phyloP scores from a whole-genome alignment of 768 basidiomycete species.

The Leccinum fibrillosum region DNA sequence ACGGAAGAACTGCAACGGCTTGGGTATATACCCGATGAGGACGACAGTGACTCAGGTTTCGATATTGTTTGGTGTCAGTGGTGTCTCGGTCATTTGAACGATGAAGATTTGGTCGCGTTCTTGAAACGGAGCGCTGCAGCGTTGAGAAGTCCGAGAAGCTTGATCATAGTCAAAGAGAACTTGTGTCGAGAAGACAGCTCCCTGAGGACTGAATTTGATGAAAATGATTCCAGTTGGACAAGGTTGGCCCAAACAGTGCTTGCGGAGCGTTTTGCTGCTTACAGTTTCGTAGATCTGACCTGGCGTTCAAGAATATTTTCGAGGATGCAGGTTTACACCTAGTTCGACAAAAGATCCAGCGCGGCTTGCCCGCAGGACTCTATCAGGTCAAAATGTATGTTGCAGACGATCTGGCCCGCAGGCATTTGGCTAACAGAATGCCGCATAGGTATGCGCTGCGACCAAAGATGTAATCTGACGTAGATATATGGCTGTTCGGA shows the following conservation, averaged over 20 bases:
- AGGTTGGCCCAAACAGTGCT: constrained; percentile 46
- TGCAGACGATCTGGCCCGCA: background rate
- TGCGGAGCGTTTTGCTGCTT: constrained; percentile 3
- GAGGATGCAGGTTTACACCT: constrained; percentile 67
- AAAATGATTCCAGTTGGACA: constrained; percentile 86
- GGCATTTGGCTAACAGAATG: constrained; percentile 7
- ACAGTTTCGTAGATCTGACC: constrained; percentile 61
- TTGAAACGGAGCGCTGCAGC: constrained; percentile 61
- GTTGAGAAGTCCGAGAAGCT: constrained; percentile 48
- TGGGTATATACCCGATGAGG: constrained; percentile 58
- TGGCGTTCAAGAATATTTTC: constrained; percentile 78
- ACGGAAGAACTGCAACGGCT: constrained; percentile 59
- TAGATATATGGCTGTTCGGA: background rate
- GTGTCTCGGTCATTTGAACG: constrained; percentile 87
- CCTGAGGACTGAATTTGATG: constrained; percentile 65
- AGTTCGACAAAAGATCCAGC: constrained; percentile 72
- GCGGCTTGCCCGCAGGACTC: constrained; percentile 77
- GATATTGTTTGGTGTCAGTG: constrained; percentile 97
- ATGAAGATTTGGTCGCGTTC: constrained; percentile 75
- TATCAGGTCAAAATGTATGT: constrained; percentile 85
- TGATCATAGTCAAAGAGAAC: constrained; percentile 94
- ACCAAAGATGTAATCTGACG: constrained; percentile 2
- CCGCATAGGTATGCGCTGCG: constrained; percentile 26
- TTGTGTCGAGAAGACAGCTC: constrained; percentile 61
- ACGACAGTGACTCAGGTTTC: constrained; percentile 59